These are phyloP conservation scores for Schwanniomyces polymorphus DNA, from an alignment of 805 yeast genomes.

Conservation along the genomic window DNA sequence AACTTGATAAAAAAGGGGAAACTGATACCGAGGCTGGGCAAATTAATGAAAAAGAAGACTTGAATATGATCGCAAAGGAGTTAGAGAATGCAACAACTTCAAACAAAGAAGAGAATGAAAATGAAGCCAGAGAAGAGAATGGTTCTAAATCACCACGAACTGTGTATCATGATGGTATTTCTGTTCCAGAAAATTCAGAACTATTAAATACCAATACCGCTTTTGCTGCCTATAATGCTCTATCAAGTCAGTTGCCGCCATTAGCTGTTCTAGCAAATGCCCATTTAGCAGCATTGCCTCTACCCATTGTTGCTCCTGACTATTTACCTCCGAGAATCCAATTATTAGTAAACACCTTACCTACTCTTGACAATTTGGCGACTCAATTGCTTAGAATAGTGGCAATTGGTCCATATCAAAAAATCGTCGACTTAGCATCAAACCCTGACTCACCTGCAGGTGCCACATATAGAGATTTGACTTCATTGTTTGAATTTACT, in stretches of 20 bases:
- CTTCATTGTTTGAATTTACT: slow-evolving; percentile 77
- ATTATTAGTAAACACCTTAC: slow-evolving; percentile 64
- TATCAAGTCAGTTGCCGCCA: slow-evolving; percentile 38
- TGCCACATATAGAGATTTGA: slow-evolving; percentile 63
- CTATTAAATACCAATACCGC: slow-evolving; percentile 40
- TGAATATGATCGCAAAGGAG: slow-evolving; percentile 32
- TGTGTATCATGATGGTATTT: slow-evolving; percentile 19
- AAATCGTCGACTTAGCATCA: slow-evolving; percentile 68
- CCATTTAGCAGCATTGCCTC: slow-evolving; percentile 61
- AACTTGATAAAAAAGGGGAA: background rate
- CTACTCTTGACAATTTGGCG: slow-evolving; percentile 78
- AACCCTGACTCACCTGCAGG: slow-evolving; percentile 65
- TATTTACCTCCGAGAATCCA: slow-evolving; percentile 62
- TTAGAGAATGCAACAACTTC: slow-evolving; percentile 31
- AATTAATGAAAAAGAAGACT: slow-evolving; percentile 21
- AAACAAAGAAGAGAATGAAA: slow-evolving; percentile 1
- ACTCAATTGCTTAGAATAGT: slow-evolving; percentile 75
- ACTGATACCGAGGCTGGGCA: background rate
- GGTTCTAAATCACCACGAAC: slow-evolving; percentile 6
- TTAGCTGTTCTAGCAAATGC: slow-evolving; percentile 38
- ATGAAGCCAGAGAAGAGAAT: background rate
- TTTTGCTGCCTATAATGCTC: slow-evolving; percentile 42
- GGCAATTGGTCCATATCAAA: slow-evolving; percentile 74
- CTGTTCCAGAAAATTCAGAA: slow-evolving; percentile 42
- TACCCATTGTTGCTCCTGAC: slow-evolving; percentile 57